Evolutionary conservation across 495 filamentous ascomycete species (phyloP), one percentile per base, ranked within the genome.

Genomic region (Alectoria sarmentosa): DNA sequence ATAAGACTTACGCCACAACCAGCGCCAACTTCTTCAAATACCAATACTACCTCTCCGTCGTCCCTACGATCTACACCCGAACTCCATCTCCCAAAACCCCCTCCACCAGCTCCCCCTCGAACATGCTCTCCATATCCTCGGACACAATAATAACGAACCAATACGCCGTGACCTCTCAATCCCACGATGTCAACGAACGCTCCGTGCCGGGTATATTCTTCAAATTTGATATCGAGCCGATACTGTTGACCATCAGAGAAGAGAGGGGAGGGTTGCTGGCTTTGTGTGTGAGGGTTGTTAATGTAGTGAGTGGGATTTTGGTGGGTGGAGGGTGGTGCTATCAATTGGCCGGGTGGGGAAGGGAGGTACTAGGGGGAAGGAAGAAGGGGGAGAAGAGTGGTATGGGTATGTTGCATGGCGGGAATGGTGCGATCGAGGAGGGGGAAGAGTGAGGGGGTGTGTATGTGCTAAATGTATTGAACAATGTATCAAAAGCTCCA

Each of bases 191-290:
- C 46, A 75, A 79, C 62, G 89, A 96, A 73, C 84, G 79, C 64
- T 78, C 79, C 11, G 83, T 96, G 9, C 94, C 94, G 1, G 95
- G 95, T 15, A 89, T 99, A 68, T 99, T 96, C 76, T 91, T 99
- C 82, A 98, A 98, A 79, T 99, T 93, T 74, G 93, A 98, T 75
- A 97, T 99, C 72, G 94, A 99, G 83, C 94, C 94, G 6, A 93
- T 99, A 70, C 73, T 91, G 69, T 78, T 99, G 37, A 86, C 87
- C 32, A 86, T 99, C 61, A 87, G 87, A 67, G 94, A 97, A 77
- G 85, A 87, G 70, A 81, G 93, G 68, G 86, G 84, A 48, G 80
- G 88, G 23, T 80, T 97, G 62, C 73, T 96, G 62, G 77, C 80
- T 30, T 82, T 98, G 70, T 44, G 91, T 42, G 82, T 99, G 69